Conservation (phyloP, 176 grass and related monocot genomes). For the Pontederia paniculata region DNA sequence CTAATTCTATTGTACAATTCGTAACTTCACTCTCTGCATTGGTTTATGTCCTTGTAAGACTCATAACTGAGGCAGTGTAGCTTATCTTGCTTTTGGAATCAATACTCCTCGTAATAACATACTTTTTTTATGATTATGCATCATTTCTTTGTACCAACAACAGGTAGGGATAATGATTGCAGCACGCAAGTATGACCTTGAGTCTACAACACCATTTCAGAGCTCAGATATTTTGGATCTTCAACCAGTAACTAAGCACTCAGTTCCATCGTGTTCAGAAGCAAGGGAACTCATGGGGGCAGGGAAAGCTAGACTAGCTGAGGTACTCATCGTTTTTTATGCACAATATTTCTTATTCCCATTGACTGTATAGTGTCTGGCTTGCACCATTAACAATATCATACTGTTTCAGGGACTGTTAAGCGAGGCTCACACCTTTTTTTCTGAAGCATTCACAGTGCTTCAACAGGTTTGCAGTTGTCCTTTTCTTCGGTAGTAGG, state of each 20-base stretch:
- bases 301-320: conserved; percentile 73
- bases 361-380: neutral
- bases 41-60: too few relatives aligned
- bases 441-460: conserved; percentile 92
- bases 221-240: conserved; percentile 86
- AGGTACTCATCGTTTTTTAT: conserved; percentile 36
- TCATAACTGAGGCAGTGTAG: too few relatives aligned
- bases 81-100: too few relatives aligned
- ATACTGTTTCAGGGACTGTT: conserved; percentile 63
- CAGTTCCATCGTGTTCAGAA: conserved; percentile 71
- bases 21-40: too few relatives aligned
- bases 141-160: conserved; percentile 13
- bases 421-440: conserved; percentile 80
- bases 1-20: too few relatives aligned
- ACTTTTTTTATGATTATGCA: too few relatives aligned
- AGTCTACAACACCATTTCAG: conserved; percentile 55
- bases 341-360: neutral
- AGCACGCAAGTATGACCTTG: conserved; percentile 61
- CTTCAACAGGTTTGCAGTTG: conserved; percentile 71
- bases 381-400: neutral
- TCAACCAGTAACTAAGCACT: conserved; percentile 85
- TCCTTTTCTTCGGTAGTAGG: conserved; percentile 5
- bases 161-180: conserved; percentile 85
- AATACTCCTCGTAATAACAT: too few relatives aligned
- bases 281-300: conserved; percentile 89